Conservation (phyloP, 148 eudicot species). For the Suaeda aralocaspica region DNA sequence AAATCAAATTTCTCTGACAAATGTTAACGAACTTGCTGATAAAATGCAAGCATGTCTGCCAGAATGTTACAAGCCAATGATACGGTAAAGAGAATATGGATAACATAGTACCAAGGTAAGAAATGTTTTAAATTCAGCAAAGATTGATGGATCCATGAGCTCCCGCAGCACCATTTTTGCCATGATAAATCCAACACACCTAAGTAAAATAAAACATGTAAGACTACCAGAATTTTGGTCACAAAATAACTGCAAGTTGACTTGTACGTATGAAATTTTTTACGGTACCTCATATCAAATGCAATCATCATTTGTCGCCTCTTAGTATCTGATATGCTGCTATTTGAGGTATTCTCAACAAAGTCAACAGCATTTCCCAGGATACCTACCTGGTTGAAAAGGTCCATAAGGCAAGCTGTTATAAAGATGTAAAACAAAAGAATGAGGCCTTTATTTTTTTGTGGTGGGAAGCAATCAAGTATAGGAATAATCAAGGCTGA, state of each 20-base stretch:
- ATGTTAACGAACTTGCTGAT: background rate
- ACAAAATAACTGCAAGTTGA: background rate
- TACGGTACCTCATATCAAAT: constrained; percentile 87
- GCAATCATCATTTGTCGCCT: constrained; percentile 98
- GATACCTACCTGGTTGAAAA: constrained; percentile 68
- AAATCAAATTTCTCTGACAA: background rate
- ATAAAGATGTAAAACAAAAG: background rate
- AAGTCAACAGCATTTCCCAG: constrained; percentile 95
- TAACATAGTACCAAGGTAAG: constrained; percentile 57
- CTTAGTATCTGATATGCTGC: constrained; percentile 34
- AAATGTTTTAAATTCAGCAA: constrained; percentile 77
- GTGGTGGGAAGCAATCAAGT: background rate
- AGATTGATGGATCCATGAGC: constrained; percentile 81
- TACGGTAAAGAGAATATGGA: background rate
- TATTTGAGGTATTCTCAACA: constrained; percentile 43
- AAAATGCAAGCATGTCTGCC: background rate
- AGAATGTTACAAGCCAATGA: background rate
- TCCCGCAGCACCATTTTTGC: constrained; percentile 93
- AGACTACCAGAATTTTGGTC: background rate
- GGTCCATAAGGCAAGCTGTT: constrained; percentile 9
- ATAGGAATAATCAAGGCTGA: too few relatives aligned
- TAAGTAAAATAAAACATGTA: constrained; percentile 21
- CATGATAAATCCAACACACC: constrained; percentile 98
- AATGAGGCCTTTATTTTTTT: background rate
- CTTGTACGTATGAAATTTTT: background rate